phyloP scores from a whole-genome alignment of 2,329 filamentous ascomycete species.

The Monosporascus sp. region DNA sequence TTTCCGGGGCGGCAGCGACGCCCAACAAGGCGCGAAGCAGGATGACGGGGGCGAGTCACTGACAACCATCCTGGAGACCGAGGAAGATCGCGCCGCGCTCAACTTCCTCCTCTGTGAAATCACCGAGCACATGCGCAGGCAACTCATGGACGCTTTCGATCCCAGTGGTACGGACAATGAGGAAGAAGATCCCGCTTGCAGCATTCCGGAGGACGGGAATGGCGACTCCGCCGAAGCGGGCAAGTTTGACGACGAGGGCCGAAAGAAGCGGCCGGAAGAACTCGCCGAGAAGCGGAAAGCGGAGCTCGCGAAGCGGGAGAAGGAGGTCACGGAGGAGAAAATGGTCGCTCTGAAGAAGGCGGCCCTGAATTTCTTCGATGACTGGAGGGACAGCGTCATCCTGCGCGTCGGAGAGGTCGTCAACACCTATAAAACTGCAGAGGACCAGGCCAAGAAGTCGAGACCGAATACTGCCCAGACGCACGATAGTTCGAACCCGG shows the following conservation, averaged over 20 bases:
- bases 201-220: background rate
- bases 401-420: slow-evolving; percentile 24
- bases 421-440: slow-evolving; percentile 17
- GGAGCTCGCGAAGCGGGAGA: slow-evolving; percentile 17
- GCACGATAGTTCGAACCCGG: background rate
- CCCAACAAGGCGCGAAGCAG: slow-evolving; percentile 6
- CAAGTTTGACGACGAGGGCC: slow-evolving; percentile 5
- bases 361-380: slow-evolving; percentile 22
- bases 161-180: slow-evolving; percentile 14
- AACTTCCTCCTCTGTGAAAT: slow-evolving; percentile 21
- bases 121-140: slow-evolving; percentile 22
- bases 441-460: slow-evolving; percentile 14
- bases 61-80: slow-evolving; percentile 18
- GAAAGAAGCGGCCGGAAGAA: slow-evolving; percentile 5
- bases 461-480: slow-evolving; percentile 8
- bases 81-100: slow-evolving; percentile 20
- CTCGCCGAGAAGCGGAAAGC: slow-evolving; percentile 12
- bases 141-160: slow-evolving; percentile 17
- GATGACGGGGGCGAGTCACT: slow-evolving; percentile 21
- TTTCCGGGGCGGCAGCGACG: slow-evolving; percentile 10
- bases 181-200: slow-evolving; percentile 1
- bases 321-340: slow-evolving; percentile 19
- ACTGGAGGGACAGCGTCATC: slow-evolving; percentile 25
- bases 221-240: background rate
- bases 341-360: slow-evolving; percentile 21